Base-by-base conservation (phyloP, 257 asterid genomes). In the Salvia rosmarinus region DNA sequence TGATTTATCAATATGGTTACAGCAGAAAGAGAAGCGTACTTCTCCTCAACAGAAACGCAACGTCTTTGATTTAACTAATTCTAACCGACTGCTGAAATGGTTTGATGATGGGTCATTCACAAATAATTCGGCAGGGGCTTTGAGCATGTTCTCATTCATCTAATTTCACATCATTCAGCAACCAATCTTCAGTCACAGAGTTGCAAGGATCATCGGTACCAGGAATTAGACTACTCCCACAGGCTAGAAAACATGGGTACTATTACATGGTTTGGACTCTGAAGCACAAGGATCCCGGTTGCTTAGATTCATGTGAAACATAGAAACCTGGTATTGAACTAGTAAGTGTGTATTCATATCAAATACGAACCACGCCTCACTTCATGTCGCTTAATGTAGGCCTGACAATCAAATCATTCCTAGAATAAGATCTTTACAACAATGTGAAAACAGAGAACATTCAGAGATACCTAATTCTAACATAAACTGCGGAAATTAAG, bases 401-500 rank as follows among this genome's bases (percentile, higher is more conserved):
- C 58, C 70, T 23, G 50, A 51, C 52, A 69, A 51, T 52, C 59
- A 60, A 42, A 9, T 14, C 46, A 9, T 0, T 60, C 20, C 21
- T 32, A 47, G n/a, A 75, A 47, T 19, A 49, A 11, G 68, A 56
- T 66, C 21, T 58, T 16, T 12, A 32, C 40, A 75, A 52, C 58
- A 68, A 16, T 76, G 72, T 51, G 44, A 52, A 54, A 61, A 39
- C 20, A 6, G 23, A 12, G 1, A 68, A 19, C 32, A 68, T 19
- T 42, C 55, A 43, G 0, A 37, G 46, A 43, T n/a, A 34, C 70
- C 70, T 61, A 47, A 61, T 11, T 20, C 28, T 19, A 34, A 47
- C 60, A 55, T 35, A 72, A 60, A 61, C 70, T 61, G 30, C 43
- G 9, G 28, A 57, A 46, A 35, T 23, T 23, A 68, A 67, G n/a